These are phyloP conservation scores for Fusarium equiseti DNA, from an alignment of 2,329 filamentous ascomycete species.

Conservation along the genomic window DNA sequence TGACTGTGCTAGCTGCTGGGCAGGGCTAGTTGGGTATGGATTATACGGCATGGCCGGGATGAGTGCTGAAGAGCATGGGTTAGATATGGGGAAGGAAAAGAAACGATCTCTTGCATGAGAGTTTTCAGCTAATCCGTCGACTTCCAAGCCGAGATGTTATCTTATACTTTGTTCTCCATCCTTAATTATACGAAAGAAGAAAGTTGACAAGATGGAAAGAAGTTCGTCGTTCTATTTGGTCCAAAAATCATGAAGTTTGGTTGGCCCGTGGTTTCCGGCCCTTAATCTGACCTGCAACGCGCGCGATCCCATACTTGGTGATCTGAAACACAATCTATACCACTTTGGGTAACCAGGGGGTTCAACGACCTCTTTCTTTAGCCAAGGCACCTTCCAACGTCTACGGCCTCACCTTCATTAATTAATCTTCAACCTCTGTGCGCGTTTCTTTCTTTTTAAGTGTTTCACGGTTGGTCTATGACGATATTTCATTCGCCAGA, in stretches of 20 bases:
- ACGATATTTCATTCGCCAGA: neutral
- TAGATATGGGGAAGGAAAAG: constrained; percentile 10
- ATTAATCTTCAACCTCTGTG: constrained; percentile 20
- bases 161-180: neutral
- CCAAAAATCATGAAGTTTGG: constrained; percentile 19
- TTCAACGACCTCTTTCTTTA: constrained; percentile 1
- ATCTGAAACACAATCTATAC: constrained; percentile 31
- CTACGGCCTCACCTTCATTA: constrained; percentile 15
- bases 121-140: neutral
- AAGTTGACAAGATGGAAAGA: neutral
- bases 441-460: constrained; percentile 30
- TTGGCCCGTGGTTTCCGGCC: constrained; percentile 21
- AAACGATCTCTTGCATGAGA: constrained; percentile 6
- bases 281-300: constrained; percentile 39
- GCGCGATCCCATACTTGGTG: constrained; percentile 23
- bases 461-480: constrained; percentile 18
- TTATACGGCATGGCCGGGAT: constrained; percentile 23
- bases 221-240: neutral
- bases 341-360: constrained; percentile 8
- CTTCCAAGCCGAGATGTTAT: neutral
- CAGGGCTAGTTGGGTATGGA: neutral
- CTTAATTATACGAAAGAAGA: neutral
- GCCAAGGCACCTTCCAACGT: constrained; percentile 27
- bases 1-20: neutral
- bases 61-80: neutral